Conservation (phyloP, 306 rosid genomes). For the Alnus glutinosa region DNA sequence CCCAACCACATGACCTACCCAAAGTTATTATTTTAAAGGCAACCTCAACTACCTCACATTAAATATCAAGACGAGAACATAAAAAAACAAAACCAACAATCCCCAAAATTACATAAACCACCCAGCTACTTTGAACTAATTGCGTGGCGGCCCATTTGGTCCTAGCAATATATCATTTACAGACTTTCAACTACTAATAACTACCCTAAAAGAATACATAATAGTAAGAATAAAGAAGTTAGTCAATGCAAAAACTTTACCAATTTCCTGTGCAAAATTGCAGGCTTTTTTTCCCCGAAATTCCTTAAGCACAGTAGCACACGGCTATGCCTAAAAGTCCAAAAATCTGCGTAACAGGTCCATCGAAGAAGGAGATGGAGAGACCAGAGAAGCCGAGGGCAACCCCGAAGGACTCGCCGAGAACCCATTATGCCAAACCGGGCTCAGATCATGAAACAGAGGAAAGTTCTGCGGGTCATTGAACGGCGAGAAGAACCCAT, state of each 20-base stretch:
- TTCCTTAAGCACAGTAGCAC: not conserved
- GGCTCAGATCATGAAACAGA: conserved; percentile 49
- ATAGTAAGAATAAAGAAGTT: conserved; percentile 9
- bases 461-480: conserved; percentile 46
- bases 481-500: conserved; percentile 61
- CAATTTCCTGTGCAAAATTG: not conserved
- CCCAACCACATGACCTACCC: not conserved
- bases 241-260: conserved; percentile 39
- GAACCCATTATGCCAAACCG: conserved; percentile 54
- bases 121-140: not conserved
- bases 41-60: not conserved
- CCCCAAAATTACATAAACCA: not conserved
- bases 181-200: too few species aligned
- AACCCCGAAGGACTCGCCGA: conserved; percentile 69
- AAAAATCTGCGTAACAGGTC: conserved; percentile 64
- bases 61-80: not conserved
- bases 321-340: conserved; percentile 14
- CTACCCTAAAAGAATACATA: not conserved
- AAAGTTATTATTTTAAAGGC: not conserved
- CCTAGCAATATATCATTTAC: too few species aligned
- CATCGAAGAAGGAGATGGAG: conserved; percentile 73
- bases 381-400: conserved; percentile 52
- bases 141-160: not conserved
- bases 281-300: not conserved
- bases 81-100: not conserved